Percentiles rank a stretch among this genome's conserved stretches.
Conservation (phyloP, 352 stramenopile genomes). For the Pythium phragmitis region DNA sequence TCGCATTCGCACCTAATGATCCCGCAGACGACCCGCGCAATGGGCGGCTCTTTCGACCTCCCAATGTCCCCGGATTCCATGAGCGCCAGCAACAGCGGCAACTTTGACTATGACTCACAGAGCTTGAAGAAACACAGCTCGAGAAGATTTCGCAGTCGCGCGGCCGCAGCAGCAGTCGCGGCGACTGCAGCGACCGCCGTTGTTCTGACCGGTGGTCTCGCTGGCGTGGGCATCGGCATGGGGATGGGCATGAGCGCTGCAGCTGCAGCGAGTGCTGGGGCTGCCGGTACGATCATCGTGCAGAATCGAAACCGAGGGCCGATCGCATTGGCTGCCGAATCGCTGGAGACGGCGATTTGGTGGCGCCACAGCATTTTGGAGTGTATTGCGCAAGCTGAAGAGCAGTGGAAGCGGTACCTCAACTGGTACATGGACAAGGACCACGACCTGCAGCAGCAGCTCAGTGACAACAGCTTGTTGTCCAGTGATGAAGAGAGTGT, state of each 20-base stretch:
- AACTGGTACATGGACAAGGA: conserved; percentile 88
- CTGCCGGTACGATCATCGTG: conserved; percentile 65
- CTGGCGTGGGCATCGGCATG: conserved; percentile 76
- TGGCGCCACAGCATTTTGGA: conserved; percentile 86
- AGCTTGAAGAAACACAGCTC: conserved; percentile 49
- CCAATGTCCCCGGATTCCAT: conserved; percentile 29
- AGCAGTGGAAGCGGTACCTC: conserved; percentile 84
- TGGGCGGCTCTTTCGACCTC: conserved; percentile 17
- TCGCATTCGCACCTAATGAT: conserved; percentile 24
- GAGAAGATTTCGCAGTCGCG: conserved; percentile 61
- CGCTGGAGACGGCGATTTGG: conserved; percentile 79
- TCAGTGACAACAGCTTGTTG: conserved; percentile 18
- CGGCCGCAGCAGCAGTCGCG: conserved; percentile 61
- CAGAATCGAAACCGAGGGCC: conserved; percentile 71
- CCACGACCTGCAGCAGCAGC: conserved; percentile 28
- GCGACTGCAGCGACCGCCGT: conserved; percentile 77
- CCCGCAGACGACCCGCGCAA: conserved; percentile 24
- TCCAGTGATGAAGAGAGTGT: conserved; percentile 20
- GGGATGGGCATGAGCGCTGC: conserved; percentile 81
- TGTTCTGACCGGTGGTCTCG: conserved; percentile 73
- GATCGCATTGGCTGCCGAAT: conserved; percentile 78
- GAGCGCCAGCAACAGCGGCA: conserved; percentile 33
- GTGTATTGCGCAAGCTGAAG: conserved; percentile 80
- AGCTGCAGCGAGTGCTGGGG: conserved; percentile 69
- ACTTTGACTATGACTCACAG: conserved; percentile 48